These are phyloP conservation scores for Tolypocladium paradoxum DNA, from an alignment of 2,329 filamentous ascomycete genomes.

Conservation along the genomic window DNA sequence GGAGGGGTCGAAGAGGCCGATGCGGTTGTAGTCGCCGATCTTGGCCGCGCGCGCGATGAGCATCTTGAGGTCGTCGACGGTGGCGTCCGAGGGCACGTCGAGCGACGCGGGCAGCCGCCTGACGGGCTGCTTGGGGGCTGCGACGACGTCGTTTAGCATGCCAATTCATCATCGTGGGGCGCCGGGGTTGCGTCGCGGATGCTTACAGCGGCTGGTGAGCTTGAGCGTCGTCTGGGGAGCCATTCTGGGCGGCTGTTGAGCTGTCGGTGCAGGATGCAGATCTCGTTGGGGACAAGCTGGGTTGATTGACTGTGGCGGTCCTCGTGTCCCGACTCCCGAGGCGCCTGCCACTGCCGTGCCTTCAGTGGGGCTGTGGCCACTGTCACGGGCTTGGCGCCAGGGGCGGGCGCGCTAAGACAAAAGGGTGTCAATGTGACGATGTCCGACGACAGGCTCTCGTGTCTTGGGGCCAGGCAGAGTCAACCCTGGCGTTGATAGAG, in stretches of 20 bases:
- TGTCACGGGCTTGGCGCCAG: neutral
- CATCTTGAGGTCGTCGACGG: conserved; percentile 50
- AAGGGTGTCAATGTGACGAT: neutral
- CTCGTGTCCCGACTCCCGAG: too few species aligned
- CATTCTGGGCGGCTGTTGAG: conserved; percentile 11
- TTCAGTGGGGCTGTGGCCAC: neutral
- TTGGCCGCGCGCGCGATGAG: conserved; percentile 39
- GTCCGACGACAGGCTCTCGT: neutral
- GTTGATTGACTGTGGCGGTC: too few species aligned
- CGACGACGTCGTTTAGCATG: neutral
- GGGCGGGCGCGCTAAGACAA: neutral
- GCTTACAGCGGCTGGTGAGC: conserved; percentile 23
- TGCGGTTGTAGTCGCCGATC: conserved; percentile 47
- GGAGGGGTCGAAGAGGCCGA: conserved; percentile 50
- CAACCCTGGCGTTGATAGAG: neutral
- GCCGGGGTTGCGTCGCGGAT: neutral
- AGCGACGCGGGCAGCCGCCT: conserved; percentile 42
- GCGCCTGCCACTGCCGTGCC: neutral
- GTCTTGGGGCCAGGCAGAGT: too few species aligned
- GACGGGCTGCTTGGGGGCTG: conserved; percentile 38
- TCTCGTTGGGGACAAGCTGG: neutral
- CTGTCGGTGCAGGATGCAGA: conserved; percentile 1
- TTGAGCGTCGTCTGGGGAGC: conserved; percentile 25
- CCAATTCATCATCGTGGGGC: neutral
- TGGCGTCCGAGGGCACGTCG: conserved; percentile 38